Percentiles rank a stretch among this genome's conserved stretches.
Conservation (phyloP, 768 basidiomycete species). For the Serendipita sp. region DNA sequence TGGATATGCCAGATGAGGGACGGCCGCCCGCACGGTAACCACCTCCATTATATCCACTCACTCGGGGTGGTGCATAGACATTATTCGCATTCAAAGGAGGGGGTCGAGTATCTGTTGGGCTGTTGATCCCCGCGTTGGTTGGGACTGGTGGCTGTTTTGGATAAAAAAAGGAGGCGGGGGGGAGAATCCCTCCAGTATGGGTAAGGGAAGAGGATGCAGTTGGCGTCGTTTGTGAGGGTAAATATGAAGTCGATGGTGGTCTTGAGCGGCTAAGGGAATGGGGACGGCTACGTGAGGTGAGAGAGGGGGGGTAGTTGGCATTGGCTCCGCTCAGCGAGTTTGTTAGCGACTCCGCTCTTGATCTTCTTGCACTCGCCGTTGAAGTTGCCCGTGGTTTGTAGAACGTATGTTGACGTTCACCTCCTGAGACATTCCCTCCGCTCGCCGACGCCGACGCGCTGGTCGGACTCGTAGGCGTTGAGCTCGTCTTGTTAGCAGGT, state of each 20-base stretch:
- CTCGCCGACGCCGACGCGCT: neutral
- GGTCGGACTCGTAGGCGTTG: neutral
- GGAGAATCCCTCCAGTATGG: slow-evolving; percentile 13
- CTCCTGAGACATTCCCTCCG: neutral
- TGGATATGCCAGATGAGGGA: neutral
- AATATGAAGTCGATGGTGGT: neutral
- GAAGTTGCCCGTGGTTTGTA: slow-evolving; percentile 2
- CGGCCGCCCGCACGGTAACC: slow-evolving; percentile 2
- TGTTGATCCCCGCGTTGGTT: slow-evolving; percentile 23
- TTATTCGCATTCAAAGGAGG: neutral
- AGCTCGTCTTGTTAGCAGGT: neutral
- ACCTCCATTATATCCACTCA: neutral
- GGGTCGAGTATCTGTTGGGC: slow-evolving; percentile 21
- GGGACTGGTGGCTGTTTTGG: slow-evolving; percentile 37
- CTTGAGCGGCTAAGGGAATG: neutral
- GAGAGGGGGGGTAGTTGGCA: neutral
- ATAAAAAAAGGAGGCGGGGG: slow-evolving; percentile 63
- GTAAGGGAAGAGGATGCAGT: neutral
- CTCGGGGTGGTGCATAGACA: neutral
- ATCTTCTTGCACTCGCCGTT: slow-evolving; percentile 3
- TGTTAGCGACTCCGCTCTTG: slow-evolving; percentile 1
- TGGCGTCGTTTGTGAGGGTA: neutral
- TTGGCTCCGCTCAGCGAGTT: neutral
- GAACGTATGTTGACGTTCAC: slow-evolving; percentile 1
- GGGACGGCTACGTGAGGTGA: neutral